phyloP scores from a whole-genome alignment of 2,329 filamentous ascomycete species.

The Thielaviopsis punctulata region DNA sequence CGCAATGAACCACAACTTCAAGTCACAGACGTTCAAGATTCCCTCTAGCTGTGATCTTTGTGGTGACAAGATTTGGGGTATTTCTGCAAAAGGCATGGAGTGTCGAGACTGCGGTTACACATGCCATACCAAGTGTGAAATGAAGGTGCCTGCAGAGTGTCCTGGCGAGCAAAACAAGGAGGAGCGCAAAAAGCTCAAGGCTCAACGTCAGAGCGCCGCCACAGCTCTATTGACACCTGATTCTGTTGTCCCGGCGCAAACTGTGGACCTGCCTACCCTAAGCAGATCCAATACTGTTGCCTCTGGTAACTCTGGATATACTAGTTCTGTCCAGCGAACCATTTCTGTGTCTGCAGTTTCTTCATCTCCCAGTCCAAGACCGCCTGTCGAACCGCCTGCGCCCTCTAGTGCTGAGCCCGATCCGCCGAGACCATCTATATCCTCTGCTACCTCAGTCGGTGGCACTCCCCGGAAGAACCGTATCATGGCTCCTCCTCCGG shows the following conservation, averaged over 20 bases:
- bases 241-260: slow-evolving; percentile 29
- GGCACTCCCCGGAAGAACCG: slow-evolving; percentile 41
- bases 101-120: slow-evolving; percentile 95
- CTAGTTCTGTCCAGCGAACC: slow-evolving; percentile 60
- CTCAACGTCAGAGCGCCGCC: slow-evolving; percentile 64
- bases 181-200: slow-evolving; percentile 85
- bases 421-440: slow-evolving; percentile 12
- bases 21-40: slow-evolving; percentile 97
- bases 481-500: slow-evolving; percentile 73
- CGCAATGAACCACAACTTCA: slow-evolving; percentile 93
- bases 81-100: slow-evolving; percentile 91
- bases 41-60: slow-evolving; percentile 97
- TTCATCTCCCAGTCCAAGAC: slow-evolving; percentile 14
- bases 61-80: slow-evolving; percentile 89
- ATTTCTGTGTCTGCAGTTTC: slow-evolving; percentile 39
- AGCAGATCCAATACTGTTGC: slow-evolving; percentile 77
- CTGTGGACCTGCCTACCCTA: slow-evolving; percentile 49
- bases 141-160: slow-evolving; percentile 94
- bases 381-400: slow-evolving; percentile 29
- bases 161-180: slow-evolving; percentile 89
- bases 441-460: slow-evolving; percentile 4
- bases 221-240: slow-evolving; percentile 38
- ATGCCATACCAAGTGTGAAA: slow-evolving; percentile 96
- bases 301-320: slow-evolving; percentile 76
- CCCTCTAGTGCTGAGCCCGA: slow-evolving; percentile 12